Base-by-base conservation (phyloP, 176 grass and related monocot genomes). In the Eremochloa ophiuroides region DNA sequence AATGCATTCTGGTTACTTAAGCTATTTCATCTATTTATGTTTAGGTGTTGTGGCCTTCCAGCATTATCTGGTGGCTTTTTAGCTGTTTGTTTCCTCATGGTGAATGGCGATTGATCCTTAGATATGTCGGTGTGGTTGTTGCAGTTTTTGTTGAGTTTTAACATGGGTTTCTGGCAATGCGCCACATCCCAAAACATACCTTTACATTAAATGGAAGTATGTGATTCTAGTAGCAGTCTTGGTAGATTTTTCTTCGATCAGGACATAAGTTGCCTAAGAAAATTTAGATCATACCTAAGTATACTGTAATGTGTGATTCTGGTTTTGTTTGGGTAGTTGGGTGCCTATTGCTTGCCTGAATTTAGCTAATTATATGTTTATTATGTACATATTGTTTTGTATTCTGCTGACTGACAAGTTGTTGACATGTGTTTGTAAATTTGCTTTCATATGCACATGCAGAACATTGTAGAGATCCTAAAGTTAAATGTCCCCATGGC, bases 401-500 rank as follows among this genome's bases (percentile, higher is more conserved):
- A 16, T 74, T 74, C 18, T 34, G 4, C 8, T 51, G 44, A 47
- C 27, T 53, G 28, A 74, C 5, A 0, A 53, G 31, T 74, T 33
- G 25, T 53, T 53, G 17, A 20, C 26, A 53, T n/a, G 31, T 39
- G 33, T 28, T 62, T 34, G 34, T 37, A 31, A 53, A 53, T 22
- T 50, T 51, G 16, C 18, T 34, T 12, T 14, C 18, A 14, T 74
- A 33, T 88, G 58, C 81, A 37, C 13, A 18, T 81, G 71, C 82
- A 99, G 96, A 95, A 87, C 62, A 91, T 91, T 73, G 80, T 84
- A 48, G 96, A 99, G 81, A 95, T 99, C 64, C 76, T 99, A 66
- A 95, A 91, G 60, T 44, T 99, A 82, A 99, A 99, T 84, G 79
- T 85, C 75, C 92, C 96, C 0, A 99, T 95, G 96, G 93, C 77